Evolutionary conservation across 2,329 filamentous ascomycete genomes (phyloP).

Genomic region (Bisporella sp.): DNA sequence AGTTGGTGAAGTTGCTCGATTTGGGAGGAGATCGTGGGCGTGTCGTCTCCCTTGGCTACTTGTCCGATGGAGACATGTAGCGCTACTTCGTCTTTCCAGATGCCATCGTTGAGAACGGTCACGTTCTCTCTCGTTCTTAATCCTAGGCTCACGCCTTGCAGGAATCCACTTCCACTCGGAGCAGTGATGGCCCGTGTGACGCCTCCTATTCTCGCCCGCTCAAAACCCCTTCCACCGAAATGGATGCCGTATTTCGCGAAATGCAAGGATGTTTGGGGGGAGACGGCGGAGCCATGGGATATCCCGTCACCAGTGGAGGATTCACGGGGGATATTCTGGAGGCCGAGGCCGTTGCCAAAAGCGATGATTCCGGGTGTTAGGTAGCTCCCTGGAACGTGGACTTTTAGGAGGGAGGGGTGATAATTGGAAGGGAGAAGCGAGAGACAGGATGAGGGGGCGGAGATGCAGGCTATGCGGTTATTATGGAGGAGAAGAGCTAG

Average conservation of each 20-base stretch:
- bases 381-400: no score
- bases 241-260: constrained; percentile 34
- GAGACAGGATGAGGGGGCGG: no score
- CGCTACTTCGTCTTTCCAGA: constrained; percentile 36
- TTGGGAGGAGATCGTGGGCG: no score
- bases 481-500: no score
- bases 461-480: no score
- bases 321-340: constrained; percentile 36
- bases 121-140: constrained; percentile 32
- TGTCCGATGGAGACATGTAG: constrained; percentile 35
- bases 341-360: no score
- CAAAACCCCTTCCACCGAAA: constrained; percentile 34
- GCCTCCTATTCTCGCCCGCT: constrained; percentile 35
- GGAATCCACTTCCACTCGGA: constrained; percentile 27
- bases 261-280: constrained; percentile 27
- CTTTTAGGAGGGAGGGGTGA: no score
- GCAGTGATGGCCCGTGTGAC: constrained; percentile 38
- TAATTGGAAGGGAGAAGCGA: no score
- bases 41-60: constrained; percentile 21
- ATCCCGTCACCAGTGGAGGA: constrained; percentile 39
- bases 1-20: no score
- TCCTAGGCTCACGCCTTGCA: constrained; percentile 36
- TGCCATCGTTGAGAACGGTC: constrained; percentile 30
- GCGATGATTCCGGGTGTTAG: no score
- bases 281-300: constrained; percentile 17